Evolutionary conservation across 140 eudicot species (phyloP).

Genomic region (Cichorium intybus): DNA sequence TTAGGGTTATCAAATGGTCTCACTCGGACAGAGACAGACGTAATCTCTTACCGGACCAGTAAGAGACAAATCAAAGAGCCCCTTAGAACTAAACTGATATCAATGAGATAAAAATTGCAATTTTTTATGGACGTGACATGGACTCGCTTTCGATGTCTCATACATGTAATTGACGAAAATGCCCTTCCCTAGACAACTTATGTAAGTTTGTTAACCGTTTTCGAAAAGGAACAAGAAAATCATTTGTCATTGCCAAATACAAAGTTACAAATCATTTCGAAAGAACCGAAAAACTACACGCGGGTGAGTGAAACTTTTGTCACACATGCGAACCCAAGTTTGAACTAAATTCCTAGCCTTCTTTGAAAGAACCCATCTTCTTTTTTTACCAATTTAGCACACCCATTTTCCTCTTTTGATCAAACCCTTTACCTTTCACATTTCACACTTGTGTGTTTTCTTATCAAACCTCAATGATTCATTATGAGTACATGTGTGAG

Average conservation of each 20-base stretch:
- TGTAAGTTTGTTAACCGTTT: background rate
- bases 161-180: background rate
- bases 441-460: background rate
- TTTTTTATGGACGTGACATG: background rate
- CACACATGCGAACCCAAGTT: background rate
- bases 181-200: background rate
- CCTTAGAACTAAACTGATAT: background rate
- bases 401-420: background rate
- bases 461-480: background rate
- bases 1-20: too few relatives aligned
- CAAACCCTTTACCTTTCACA: background rate
- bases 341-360: background rate
- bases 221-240: background rate
- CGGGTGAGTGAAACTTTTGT: background rate
- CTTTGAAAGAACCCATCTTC: background rate
- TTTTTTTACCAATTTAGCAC: background rate
- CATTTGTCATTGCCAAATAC: background rate
- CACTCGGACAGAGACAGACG: too few relatives aligned
- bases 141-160: background rate
- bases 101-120: too few relatives aligned
- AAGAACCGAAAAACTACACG: background rate
- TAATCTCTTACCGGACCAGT: too few relatives aligned
- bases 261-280: background rate
- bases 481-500: background rate
- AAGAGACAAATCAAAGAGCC: too few relatives aligned